Evolutionary conservation across 495 filamentous ascomycete species (phyloP), one percentile per base, ranked within the genome.

Genomic region (Penicillium roqueforti): DNA sequence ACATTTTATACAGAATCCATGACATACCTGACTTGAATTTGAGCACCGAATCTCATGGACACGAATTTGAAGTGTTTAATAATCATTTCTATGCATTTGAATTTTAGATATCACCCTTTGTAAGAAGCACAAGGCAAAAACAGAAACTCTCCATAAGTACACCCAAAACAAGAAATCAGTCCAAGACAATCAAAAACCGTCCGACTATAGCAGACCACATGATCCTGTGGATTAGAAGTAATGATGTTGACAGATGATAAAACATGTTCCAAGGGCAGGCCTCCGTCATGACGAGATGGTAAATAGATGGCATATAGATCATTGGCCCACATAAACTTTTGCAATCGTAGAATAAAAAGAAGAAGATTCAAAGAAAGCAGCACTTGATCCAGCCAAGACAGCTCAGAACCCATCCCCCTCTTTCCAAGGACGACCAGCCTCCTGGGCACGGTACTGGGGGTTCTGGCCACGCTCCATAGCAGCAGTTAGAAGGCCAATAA

Each of bases 391-490:
- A 31, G 37, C 10, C 31, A 54, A 50, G 18, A 9, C 13, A 36
- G 31, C 14, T 64, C 55, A 75, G 53, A 73, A 80, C n/a, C 76
- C 77, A 62, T 82, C 79, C 6, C 76, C 79, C 36, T 79, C 74
- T 31, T 77, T 73, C 76, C 75, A 81, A 26, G 62, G 56, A 43
- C 79, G 73, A 39, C 80, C 79, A 11, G 69, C 73, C 56, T 84
- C 81, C 53, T 63, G 25, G 23, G 82, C 83, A 51, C 83, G 65
- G 43, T 70, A 62, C 51, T 58, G 61, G 0, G 82, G 78, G 62
- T 84, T 71, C 29, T 73, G 64, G 0, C 84, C 84, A 36, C 76
- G 72, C 47, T 74, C 59, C 11, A 78, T 57, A 0, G 84, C 83
- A 48, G 69, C 71, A 16, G 61, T 32, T 7, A 68, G 49, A 42